Evolutionary conservation across 495 filamentous ascomycete genomes (phyloP).

Genomic region (Astrothelium subdiscretum): DNA sequence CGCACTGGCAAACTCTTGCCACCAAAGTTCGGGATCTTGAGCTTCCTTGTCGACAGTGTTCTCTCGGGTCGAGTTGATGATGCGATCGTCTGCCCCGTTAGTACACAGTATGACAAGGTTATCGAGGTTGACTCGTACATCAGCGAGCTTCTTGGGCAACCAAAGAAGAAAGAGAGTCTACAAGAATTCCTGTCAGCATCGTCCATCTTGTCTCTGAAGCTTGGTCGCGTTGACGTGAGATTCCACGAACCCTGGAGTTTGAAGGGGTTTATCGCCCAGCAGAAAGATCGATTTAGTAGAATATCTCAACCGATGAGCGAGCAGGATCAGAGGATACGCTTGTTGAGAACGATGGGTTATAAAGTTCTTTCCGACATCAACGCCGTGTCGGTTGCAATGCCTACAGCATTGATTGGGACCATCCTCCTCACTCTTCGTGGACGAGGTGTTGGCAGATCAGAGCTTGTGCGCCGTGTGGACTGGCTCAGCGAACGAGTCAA

Average conservation of each 20-base stretch:
- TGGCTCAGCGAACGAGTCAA: conserved; percentile 80
- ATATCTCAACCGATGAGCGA: conserved; percentile 28
- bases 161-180: conserved; percentile 89
- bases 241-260: conserved; percentile 95
- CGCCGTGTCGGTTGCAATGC: conserved; percentile 92
- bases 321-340: conserved; percentile 34
- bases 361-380: conserved; percentile 91
- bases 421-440: conserved; percentile 85
- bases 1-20: conserved; percentile 86
- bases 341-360: conserved; percentile 78
- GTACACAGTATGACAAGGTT: conserved; percentile 96
- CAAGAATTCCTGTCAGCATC: conserved; percentile 78
- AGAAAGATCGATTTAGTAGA: conserved; percentile 40
- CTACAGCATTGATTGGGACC: conserved; percentile 87
- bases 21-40: conserved; percentile 93
- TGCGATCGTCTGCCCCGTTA: conserved; percentile 85
- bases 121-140: conserved; percentile 97
- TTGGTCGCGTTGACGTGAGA: conserved; percentile 87
- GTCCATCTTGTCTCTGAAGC: conserved; percentile 73
- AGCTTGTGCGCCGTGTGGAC: conserved; percentile 75
- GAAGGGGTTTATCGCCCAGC: conserved; percentile 62
- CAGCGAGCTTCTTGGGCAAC: conserved; percentile 81
- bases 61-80: conserved; percentile 81
- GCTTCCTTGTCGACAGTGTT: conserved; percentile 81
- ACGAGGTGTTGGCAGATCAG: conserved; percentile 76